phyloP scores from a whole-genome alignment of 345 rosid genomes.

The Euclidium syriacum region DNA sequence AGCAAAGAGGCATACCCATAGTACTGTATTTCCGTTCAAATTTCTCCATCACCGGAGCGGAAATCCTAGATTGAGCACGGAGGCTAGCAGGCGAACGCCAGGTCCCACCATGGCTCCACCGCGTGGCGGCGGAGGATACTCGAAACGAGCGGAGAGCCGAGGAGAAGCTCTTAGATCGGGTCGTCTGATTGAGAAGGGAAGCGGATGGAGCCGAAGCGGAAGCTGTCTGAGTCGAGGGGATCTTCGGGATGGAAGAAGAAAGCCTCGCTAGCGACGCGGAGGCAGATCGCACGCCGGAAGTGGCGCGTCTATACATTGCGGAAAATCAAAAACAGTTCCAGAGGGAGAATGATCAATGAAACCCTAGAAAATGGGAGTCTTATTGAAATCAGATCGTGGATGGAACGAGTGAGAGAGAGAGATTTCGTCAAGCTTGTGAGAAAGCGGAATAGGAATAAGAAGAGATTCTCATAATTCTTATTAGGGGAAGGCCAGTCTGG shows the following conservation, averaged over 20 bases:
- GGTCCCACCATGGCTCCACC: slow-evolving; percentile 39
- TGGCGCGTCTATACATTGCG: slow-evolving; percentile 31
- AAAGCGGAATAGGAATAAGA: background rate
- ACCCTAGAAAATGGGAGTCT: background rate
- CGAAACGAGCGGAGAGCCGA: slow-evolving; percentile 34
- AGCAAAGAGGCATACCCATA: slow-evolving; percentile 35
- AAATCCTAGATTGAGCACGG: slow-evolving; percentile 41
- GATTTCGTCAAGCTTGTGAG: background rate
- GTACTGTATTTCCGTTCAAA: slow-evolving; percentile 54
- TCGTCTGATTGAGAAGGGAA: slow-evolving; percentile 23
- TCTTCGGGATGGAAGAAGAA: slow-evolving; percentile 30
- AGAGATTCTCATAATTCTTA: background rate
- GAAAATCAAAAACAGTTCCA: slow-evolving; percentile 3
- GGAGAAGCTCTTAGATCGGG: slow-evolving; percentile 35
- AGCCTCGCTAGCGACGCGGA: slow-evolving; percentile 29
- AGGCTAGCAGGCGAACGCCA: slow-evolving; percentile 41
- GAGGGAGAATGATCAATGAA: background rate
- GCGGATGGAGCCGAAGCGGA: slow-evolving; percentile 24
- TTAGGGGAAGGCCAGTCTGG: background rate
- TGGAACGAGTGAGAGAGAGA: background rate
- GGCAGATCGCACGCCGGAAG: slow-evolving; percentile 37
- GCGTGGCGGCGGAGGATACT: slow-evolving; percentile 29
- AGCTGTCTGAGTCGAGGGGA: slow-evolving; percentile 11
- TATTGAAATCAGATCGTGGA: slow-evolving; percentile 13
- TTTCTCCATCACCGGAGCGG: slow-evolving; percentile 37